Evolutionary conservation across 148 eudicot genomes (phyloP).

Genomic region (Rhododendron simsii): DNA sequence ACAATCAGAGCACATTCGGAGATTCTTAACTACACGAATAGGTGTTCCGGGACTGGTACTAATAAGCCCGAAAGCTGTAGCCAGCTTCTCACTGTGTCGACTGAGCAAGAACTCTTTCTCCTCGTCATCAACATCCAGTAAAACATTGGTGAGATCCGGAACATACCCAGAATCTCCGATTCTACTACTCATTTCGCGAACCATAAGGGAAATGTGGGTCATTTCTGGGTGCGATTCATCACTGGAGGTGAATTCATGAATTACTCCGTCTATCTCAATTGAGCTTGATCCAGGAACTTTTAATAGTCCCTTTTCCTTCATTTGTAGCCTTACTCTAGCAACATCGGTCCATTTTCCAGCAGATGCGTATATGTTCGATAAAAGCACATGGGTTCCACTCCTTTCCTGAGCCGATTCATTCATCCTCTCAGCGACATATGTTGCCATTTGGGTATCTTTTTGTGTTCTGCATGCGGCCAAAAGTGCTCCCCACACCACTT

Average conservation of each 20-base stretch:
- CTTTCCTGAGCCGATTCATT: slow-evolving; percentile 4
- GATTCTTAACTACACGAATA: slow-evolving; percentile 32
- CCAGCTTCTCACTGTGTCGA: slow-evolving; percentile 32
- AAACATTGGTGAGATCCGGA: slow-evolving; percentile 30
- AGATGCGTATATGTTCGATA: slow-evolving; percentile 36
- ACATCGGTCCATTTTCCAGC: slow-evolving; percentile 37
- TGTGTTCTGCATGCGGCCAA: slow-evolving; percentile 34
- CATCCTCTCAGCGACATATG: slow-evolving; percentile 18
- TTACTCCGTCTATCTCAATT: slow-evolving; percentile 24
- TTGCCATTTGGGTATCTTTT: slow-evolving; percentile 27
- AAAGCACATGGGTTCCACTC: slow-evolving; percentile 29
- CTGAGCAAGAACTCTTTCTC: slow-evolving; percentile 32
- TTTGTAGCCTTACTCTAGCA: slow-evolving; percentile 25
- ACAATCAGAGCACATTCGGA: slow-evolving; percentile 38
- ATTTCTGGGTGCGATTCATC: slow-evolving; percentile 24
- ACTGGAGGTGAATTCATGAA: slow-evolving; percentile 36
- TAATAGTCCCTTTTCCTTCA: slow-evolving; percentile 28
- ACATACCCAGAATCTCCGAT: slow-evolving; percentile 20
- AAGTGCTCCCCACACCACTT: slow-evolving; percentile 28
- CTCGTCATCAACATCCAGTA: slow-evolving; percentile 27
- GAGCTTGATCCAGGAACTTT: slow-evolving; percentile 39
- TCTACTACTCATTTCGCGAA: slow-evolving; percentile 20
- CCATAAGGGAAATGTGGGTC: slow-evolving; percentile 11
- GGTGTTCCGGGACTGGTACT: slow-evolving; percentile 23
- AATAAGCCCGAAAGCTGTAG: slow-evolving; percentile 30